These are phyloP conservation scores for Magnolia changhungtana DNA, from an alignment of 164 flowering plant genomes.

Conservation along the genomic window DNA sequence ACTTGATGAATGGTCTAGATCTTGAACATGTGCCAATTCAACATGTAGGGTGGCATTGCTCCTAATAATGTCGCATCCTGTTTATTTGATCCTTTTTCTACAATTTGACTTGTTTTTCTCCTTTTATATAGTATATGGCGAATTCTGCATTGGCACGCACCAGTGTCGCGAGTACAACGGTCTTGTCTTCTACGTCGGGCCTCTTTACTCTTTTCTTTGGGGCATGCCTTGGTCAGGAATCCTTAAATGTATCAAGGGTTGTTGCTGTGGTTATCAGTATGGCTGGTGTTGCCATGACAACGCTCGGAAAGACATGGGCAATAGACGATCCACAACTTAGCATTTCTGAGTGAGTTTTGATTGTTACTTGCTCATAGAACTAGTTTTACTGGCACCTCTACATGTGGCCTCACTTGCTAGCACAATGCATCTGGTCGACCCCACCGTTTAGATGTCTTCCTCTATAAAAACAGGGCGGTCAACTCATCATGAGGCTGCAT, in stretches of 20 bases:
- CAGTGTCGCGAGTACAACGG: conserved; percentile 97
- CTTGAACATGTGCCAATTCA: not conserved
- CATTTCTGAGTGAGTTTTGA: conserved; percentile 48
- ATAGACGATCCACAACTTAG: conserved; percentile 63
- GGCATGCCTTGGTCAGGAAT: conserved; percentile 83
- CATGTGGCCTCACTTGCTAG: not conserved
- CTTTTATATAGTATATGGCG: conserved; percentile 70
- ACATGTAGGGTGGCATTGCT: not conserved
- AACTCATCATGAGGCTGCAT: not conserved
- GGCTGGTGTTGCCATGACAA: conserved; percentile 96
- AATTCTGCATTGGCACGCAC: conserved; percentile 97
- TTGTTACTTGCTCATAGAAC: not conserved
- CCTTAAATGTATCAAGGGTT: conserved; percentile 69
- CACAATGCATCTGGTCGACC: not conserved
- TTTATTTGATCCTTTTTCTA: not conserved
- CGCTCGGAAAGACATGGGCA: conserved; percentile 98
- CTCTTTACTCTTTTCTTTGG: conserved; percentile 94
- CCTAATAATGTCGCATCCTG: not conserved
- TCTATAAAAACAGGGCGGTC: too few relatives aligned
- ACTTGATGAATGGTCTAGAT: not conserved
- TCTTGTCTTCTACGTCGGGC: conserved; percentile 92
- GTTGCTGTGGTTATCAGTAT: conserved; percentile 92
- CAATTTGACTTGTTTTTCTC: not conserved
- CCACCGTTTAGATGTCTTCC: not conserved
- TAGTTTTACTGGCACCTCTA: not conserved